A percentile compares a stretch with the other conserved stretches of the same genome.
Evolutionary conservation across 495 filamentous ascomycete genomes (phyloP).

Genomic region (Bacidia gigantensis): DNA sequence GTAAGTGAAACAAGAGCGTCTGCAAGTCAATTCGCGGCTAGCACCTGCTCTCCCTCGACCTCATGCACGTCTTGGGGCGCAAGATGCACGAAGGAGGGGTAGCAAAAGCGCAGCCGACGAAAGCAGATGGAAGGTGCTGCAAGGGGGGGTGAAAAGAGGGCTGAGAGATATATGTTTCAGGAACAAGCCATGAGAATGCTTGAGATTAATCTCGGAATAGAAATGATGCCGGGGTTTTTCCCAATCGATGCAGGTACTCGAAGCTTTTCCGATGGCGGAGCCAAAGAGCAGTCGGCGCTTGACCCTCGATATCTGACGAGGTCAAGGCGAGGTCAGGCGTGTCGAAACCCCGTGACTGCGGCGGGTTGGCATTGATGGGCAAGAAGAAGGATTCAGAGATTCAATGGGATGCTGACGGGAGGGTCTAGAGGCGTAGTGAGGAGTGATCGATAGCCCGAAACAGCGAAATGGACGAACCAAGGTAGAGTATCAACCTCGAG

Average conservation of each 20-base stretch:
- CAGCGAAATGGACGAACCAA: conserved; percentile 5
- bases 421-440: conserved; percentile 4
- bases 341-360: background rate
- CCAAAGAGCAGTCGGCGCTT: conserved; percentile 19
- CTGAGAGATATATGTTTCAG: conserved; percentile 16
- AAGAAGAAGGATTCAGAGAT: background rate
- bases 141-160: conserved; percentile 8
- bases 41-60: conserved; percentile 9
- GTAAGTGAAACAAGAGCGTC: conserved; percentile 14
- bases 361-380: background rate
- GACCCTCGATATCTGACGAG: conserved; percentile 2
- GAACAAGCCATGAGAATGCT: conserved; percentile 1
- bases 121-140: conserved; percentile 1
- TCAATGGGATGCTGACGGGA: conserved; percentile 1
- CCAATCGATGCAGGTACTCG: background rate
- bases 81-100: conserved; percentile 14
- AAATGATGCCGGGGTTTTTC: conserved; percentile 3
- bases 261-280: conserved; percentile 3
- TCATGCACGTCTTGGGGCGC: conserved; percentile 14
- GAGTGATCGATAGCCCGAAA: background rate
- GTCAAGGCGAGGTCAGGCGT: conserved; percentile 1
- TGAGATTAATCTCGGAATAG: conserved; percentile 8
- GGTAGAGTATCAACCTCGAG: background rate
- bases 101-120: conserved; percentile 5
- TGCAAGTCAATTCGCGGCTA: conserved; percentile 15